Evolutionary conservation across 2,329 filamentous ascomycete genomes (phyloP).

Genomic region (Colletotrichum theobromicola): DNA sequence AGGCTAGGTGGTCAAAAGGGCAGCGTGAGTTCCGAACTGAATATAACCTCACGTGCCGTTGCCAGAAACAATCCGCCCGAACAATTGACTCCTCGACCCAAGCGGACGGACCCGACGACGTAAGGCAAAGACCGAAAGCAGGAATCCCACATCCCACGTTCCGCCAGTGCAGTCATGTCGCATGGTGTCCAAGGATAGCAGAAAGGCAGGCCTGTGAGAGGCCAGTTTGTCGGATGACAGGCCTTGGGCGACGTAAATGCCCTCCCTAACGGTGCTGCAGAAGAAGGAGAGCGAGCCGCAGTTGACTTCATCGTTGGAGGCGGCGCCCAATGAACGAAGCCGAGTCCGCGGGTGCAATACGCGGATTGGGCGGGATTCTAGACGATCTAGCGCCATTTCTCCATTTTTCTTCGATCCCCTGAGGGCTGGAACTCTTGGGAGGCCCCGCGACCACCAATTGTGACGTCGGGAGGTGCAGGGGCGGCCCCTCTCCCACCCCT

Average conservation of each 20-base stretch:
- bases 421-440: background rate
- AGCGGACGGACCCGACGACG: background rate
- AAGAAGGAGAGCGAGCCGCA: background rate
- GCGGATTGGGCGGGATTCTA: slow-evolving; percentile 6
- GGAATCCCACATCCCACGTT: background rate
- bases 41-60: background rate
- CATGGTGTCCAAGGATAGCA: background rate
- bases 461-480: slow-evolving; percentile 7
- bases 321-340: slow-evolving; percentile 3
- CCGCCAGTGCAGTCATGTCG: background rate
- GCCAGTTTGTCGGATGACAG: background rate
- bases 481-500: background rate
- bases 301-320: slow-evolving; percentile 9
- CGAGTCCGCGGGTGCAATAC: slow-evolving; percentile 2
- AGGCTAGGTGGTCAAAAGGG: background rate
- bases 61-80: background rate
- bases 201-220: background rate
- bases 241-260: slow-evolving; percentile 13
- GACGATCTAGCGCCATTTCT: slow-evolving; percentile 11
- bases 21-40: background rate
- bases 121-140: background rate
- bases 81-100: background rate
- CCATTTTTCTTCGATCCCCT: background rate
- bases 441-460: slow-evolving; percentile 1
- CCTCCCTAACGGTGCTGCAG: background rate